These are phyloP conservation scores for Periconia sp. DNA, from an alignment of 2,329 filamentous ascomycete species.

Conservation along the genomic window DNA sequence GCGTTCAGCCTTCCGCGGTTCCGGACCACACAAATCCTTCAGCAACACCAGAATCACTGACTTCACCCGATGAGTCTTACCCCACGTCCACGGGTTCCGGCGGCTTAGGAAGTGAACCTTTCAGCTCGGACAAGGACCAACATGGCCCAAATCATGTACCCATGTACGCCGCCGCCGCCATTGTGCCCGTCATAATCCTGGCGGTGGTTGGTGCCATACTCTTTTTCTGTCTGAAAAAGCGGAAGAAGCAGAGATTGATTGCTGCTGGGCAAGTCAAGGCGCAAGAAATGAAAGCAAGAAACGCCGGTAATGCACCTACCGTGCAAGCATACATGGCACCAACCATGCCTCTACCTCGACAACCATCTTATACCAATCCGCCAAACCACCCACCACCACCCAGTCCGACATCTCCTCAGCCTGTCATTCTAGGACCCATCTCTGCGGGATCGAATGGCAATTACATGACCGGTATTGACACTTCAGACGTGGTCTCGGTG, in stretches of 20 bases:
- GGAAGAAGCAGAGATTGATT: conserved; percentile 28
- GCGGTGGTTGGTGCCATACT: conserved; percentile 26
- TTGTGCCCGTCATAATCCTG: conserved; percentile 31
- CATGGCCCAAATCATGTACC: conserved; percentile 11
- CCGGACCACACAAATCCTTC: too few species aligned
- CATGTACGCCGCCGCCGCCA: conserved; percentile 30
- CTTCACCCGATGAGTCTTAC: too few species aligned
- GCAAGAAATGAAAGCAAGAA: conserved; percentile 37
- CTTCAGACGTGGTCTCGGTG: conserved; percentile 43
- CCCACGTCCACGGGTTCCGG: too few species aligned
- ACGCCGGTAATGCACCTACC: conserved; percentile 9
- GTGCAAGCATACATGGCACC: conserved; percentile 27
- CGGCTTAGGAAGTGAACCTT: too few species aligned
- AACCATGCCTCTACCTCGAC: conserved; percentile 7
- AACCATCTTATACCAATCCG: conserved; percentile 21
- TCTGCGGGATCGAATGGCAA: conserved; percentile 34
- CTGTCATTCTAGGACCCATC: conserved; percentile 45
- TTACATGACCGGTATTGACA: conserved; percentile 47
- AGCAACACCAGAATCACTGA: too few species aligned
- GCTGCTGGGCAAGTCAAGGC: conserved; percentile 12
- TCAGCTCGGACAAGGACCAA: too few species aligned
- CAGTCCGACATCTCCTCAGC: conserved; percentile 22
- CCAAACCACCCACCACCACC: conserved; percentile 24
- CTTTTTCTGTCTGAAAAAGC: conserved; percentile 38
- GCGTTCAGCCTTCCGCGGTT: too few species aligned